Evolutionary conservation across 805 yeast genomes (phyloP).

Genomic region (Pichia rugopelliculosa): DNA sequence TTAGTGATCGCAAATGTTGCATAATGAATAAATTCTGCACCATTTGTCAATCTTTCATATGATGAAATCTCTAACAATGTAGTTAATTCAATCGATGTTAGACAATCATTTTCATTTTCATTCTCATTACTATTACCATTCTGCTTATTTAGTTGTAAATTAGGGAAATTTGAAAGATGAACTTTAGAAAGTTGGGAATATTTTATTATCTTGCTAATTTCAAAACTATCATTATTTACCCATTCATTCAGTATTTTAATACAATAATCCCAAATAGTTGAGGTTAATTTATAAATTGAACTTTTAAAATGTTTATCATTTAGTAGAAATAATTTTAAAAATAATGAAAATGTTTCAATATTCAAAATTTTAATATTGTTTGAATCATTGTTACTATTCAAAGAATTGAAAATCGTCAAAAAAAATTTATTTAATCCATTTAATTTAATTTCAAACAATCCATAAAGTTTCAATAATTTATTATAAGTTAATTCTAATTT

Average conservation of each 20-base stretch:
- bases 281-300: slow-evolving; percentile 10
- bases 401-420: slow-evolving; percentile 7
- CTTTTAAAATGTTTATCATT: slow-evolving; percentile 18
- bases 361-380: slow-evolving; percentile 3
- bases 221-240: slow-evolving; percentile 13
- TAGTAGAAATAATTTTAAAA: slow-evolving; percentile 18
- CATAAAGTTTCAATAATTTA: slow-evolving; percentile 11
- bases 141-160: too few species aligned
- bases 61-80: slow-evolving; percentile 21
- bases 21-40: slow-evolving; percentile 27
- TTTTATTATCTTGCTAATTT: slow-evolving; percentile 8
- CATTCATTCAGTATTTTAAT: slow-evolving; percentile 14
- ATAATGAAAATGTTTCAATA: slow-evolving; percentile 9
- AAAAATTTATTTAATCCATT: slow-evolving; percentile 17
- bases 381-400: slow-evolving; percentile 7
- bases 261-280: slow-evolving; percentile 15
- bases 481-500: not conserved
- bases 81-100: slow-evolving; percentile 16
- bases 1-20: slow-evolving; percentile 20
- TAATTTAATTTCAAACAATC: slow-evolving; percentile 14
- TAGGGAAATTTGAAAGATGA: not conserved
- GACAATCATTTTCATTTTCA: not conserved
- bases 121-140: too few species aligned
- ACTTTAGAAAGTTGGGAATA: slow-evolving; percentile 1
- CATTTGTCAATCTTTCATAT: slow-evolving; percentile 23